Evolutionary conservation across 495 filamentous ascomycete species (phyloP).

Genomic region (Xylaria flabelliformis): DNA sequence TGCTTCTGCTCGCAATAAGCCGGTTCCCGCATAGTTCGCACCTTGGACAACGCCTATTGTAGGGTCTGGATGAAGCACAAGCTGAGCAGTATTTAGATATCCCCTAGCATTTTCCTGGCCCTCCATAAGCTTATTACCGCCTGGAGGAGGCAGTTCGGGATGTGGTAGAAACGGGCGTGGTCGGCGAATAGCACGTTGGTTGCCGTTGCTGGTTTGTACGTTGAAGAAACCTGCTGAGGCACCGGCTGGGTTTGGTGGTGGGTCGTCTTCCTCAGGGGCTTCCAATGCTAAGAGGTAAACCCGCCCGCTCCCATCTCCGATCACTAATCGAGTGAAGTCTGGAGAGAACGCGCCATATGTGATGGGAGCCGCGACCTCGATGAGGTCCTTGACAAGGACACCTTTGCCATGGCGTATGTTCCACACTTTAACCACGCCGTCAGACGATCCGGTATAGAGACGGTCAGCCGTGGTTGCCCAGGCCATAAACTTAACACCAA

Average conservation of each 20-base stretch:
- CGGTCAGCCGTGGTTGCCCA: conserved; percentile 76
- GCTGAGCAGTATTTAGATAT: conserved; percentile 41
- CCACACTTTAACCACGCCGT: conserved; percentile 88
- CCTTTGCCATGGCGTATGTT: conserved; percentile 64
- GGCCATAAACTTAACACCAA: conserved; percentile 78
- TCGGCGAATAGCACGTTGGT: conserved; percentile 39
- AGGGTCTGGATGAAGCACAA: conserved; percentile 41
- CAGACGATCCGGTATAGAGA: conserved; percentile 89
- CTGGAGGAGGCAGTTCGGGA: conserved; percentile 48
- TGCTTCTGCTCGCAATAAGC: conserved; percentile 45
- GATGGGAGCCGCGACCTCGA: conserved; percentile 57
- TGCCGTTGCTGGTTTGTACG: conserved; percentile 30
- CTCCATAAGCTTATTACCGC: conserved; percentile 26
- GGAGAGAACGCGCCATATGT: conserved; percentile 74
- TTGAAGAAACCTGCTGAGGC: conserved; percentile 31
- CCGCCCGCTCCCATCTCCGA: conserved; percentile 78
- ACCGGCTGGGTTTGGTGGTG: conserved; percentile 22
- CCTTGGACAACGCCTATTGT: conserved; percentile 56
- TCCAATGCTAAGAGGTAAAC: conserved; percentile 64
- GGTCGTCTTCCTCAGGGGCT: conserved; percentile 51
- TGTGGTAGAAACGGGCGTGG: conserved; percentile 54
- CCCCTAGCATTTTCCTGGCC: conserved; percentile 29
- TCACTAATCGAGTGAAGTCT: conserved; percentile 71
- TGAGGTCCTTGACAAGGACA: conserved; percentile 67
- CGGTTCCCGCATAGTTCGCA: conserved; percentile 47